Base-by-base conservation (phyloP, 805 yeast species). In the Metschnikowia kunwiensis region DNA sequence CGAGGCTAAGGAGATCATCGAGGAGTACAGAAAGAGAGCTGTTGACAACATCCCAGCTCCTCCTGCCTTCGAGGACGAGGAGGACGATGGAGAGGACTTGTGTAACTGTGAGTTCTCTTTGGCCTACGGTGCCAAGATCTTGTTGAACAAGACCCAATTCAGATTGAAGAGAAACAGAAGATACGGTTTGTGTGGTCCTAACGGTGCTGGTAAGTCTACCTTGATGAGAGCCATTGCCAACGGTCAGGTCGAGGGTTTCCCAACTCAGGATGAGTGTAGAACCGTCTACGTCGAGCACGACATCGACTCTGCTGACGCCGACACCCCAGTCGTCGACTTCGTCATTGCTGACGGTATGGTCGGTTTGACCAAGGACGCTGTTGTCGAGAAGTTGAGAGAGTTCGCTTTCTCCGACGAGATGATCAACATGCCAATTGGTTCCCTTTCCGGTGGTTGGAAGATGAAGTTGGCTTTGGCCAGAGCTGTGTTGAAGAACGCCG, bases 101-200 rank as follows among this genome's bases (percentile, higher is more conserved):
- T 93, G 98, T 83, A 93, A 93, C 95, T 91, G 97, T 85, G 98
- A 93, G 82, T 93, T 93, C 89, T 93, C 98, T 46, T 80, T 93
- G 63, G 99, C 99, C 71, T 93, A 93, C 74, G 99, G 98, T 91
- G 98, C 98, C 64, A 93, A 93, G 86, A 93, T 93, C 80, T 80
- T 93, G 77, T 87, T 93, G 74, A 93, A 93, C 91, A 91, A 93
- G 76, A 93, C 98, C 57, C 97, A 91, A 78, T 82, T 93, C 70
- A 88, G 98, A 77, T 84, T 93, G 68, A 88, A 87, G 88, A 83
- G 96, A 79, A 93, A 85, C 76, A 89, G 97, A 78, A 86, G 98
- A 78, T 93, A 93, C 72, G 98, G 98, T 91, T 75, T 83, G 60
- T 84, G 93, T 80, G 74, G 74, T 65, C 74, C 73, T 53, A 68